A percentile compares a stretch with the other conserved stretches of the same genome.
Evolutionary conservation across 208 protist species (phyloP).

Genomic region (Acanthamoeba triangularis): DNA sequence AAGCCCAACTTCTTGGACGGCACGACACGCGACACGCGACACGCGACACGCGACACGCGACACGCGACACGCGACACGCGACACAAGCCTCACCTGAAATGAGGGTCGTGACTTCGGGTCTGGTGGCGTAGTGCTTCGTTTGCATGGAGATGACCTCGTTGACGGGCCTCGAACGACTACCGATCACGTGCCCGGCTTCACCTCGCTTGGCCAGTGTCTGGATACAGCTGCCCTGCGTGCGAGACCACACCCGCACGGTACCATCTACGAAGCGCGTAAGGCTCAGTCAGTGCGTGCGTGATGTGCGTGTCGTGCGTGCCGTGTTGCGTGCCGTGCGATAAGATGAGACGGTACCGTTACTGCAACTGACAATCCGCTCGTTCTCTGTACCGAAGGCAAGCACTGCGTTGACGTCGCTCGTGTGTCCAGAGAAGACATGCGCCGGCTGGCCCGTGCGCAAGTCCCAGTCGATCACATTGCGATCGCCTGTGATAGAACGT

Average conservation of each 20-base stretch:
- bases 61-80: too few relatives aligned
- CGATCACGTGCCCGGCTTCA: neutral
- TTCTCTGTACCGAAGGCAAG: neutral
- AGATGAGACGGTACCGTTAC: neutral
- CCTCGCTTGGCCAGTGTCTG: neutral
- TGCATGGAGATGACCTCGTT: too few relatives aligned
- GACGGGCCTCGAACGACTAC: neutral
- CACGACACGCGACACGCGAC: neutral
- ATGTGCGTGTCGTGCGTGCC: too few relatives aligned
- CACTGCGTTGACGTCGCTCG: neutral
- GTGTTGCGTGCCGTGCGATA: neutral
- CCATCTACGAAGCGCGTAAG: neutral
- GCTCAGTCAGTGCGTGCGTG: neutral
- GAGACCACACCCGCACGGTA: neutral
- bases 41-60: too few relatives aligned
- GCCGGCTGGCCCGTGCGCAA: neutral
- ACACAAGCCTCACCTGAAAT: too few relatives aligned
- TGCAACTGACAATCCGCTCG: neutral
- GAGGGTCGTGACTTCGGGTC: too few relatives aligned
- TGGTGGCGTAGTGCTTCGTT: too few relatives aligned
- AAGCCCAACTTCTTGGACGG: neutral
- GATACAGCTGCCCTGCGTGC: neutral
- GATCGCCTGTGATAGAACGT: too few relatives aligned
- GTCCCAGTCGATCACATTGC: slow-evolving; percentile 7
- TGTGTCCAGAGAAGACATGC: neutral